Conservation (phyloP, 305 asterid species). For the Fraxinus ornus region DNA sequence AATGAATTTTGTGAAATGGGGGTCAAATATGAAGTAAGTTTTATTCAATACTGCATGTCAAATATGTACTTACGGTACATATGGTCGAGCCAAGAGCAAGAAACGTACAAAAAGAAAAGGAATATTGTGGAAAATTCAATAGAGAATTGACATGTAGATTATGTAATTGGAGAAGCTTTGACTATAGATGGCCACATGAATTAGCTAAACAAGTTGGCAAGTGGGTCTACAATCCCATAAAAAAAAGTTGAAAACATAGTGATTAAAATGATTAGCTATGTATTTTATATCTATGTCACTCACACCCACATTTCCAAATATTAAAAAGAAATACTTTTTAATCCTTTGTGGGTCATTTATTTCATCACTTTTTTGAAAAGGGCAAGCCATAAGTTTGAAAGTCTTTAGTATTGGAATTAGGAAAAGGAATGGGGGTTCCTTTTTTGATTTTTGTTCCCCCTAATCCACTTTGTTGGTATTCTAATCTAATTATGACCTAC, state of each 20-base stretch:
- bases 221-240: slow-evolving; percentile 35
- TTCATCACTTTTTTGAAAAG: slow-evolving; percentile 19
- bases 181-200: slow-evolving; percentile 9
- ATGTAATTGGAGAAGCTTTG: background rate
- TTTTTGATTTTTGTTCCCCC: slow-evolving; percentile 23
- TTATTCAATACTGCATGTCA: background rate
- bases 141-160: background rate
- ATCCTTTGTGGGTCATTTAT: slow-evolving; percentile 26
- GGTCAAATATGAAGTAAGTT: background rate
- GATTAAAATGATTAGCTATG: slow-evolving; percentile 36
- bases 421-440: slow-evolving; percentile 31
- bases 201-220: slow-evolving; percentile 16
- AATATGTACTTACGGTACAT: too few species aligned
- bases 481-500: background rate
- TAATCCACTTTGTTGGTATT: background rate
- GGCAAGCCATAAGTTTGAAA: background rate
- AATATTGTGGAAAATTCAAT: background rate
- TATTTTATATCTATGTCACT: slow-evolving; percentile 3
- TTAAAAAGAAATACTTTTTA: background rate
- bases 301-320: slow-evolving; percentile 22
- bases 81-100: background rate
- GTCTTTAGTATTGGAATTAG: slow-evolving; percentile 36
- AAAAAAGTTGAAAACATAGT: slow-evolving; percentile 31
- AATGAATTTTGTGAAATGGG: too few species aligned
- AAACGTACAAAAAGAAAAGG: background rate